Evolutionary conservation across 2,329 filamentous ascomycete species (phyloP).

Genomic region (Zymoseptoria crescenta): DNA sequence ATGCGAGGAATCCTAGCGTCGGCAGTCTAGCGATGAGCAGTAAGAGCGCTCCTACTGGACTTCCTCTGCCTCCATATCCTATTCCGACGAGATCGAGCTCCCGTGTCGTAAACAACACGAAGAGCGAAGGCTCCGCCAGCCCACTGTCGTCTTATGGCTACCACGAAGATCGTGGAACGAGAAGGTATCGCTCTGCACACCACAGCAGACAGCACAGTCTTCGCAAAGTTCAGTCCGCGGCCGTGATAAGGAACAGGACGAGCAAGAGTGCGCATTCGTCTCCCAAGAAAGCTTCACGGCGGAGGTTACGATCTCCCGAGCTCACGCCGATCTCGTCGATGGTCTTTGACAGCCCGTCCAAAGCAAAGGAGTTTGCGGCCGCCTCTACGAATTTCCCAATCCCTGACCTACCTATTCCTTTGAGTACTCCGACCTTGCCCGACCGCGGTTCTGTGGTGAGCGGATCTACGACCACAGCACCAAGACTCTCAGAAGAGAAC

Average conservation of each 20-base stretch:
- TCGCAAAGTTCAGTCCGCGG: conserved; percentile 78
- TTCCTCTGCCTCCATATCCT: conserved; percentile 66
- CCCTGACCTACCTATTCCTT: conserved; percentile 25
- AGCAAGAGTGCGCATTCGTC: conserved; percentile 44
- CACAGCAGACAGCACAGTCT: conserved; percentile 40
- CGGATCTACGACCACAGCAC: conserved; percentile 5
- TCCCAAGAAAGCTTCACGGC: conserved; percentile 34
- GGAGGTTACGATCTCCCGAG: conserved; percentile 25
- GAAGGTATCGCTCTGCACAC: conserved; percentile 9
- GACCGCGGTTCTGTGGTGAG: conserved; percentile 18
- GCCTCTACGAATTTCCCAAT: conserved; percentile 26
- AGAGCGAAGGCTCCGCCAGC: conserved; percentile 70
- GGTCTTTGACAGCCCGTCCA: conserved; percentile 27
- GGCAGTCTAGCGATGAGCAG: conserved; percentile 42
- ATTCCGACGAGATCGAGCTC: conserved; percentile 88
- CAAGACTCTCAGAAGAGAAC: conserved; percentile 30
- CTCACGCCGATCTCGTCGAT: conserved; percentile 31
- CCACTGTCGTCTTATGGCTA: conserved; percentile 47
- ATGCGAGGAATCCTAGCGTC: conserved; percentile 58
- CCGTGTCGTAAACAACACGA: conserved; percentile 58
- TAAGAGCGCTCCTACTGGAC: conserved; percentile 26
- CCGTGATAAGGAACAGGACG: conserved; percentile 53
- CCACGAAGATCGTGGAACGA: conserved; percentile 33
- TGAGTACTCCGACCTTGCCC: conserved; percentile 16
- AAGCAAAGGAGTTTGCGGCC: conserved; percentile 3